Conservation (phyloP, 2,329 filamentous ascomycete genomes). For the Ceratocystis ficicola region DNA sequence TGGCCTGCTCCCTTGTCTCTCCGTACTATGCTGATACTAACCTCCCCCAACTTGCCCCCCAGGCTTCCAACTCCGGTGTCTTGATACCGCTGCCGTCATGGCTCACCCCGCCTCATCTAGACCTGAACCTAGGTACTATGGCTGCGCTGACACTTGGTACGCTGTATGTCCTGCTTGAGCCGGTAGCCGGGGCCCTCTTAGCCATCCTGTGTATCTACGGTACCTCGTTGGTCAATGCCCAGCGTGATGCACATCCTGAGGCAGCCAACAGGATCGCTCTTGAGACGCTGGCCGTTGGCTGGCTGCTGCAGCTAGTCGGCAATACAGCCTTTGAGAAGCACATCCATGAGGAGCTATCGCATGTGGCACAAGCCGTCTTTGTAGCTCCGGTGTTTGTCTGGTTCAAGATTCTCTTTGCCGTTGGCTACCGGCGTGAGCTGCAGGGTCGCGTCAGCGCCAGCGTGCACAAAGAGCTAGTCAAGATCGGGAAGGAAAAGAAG, state of each 20-base stretch:
- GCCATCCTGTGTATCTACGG: constrained; percentile 63
- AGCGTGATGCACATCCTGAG: constrained; percentile 46
- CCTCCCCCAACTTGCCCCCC: constrained; percentile 15
- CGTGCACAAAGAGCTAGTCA: constrained; percentile 64
- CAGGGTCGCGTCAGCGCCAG: constrained; percentile 66
- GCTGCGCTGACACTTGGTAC: constrained; percentile 55
- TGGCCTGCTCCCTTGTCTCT: not conserved
- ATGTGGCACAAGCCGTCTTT: constrained; percentile 81
- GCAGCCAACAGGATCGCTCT: constrained; percentile 46
- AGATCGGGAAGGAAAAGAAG: constrained; percentile 50
- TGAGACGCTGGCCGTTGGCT: constrained; percentile 58
- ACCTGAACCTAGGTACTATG: constrained; percentile 54
- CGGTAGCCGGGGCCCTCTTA: constrained; percentile 71
- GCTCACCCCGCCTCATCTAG: constrained; percentile 54
- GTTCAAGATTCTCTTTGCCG: constrained; percentile 81
- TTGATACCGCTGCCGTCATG: constrained; percentile 54
- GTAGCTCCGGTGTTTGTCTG: constrained; percentile 94
- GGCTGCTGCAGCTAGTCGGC: constrained; percentile 83
- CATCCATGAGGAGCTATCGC: constrained; percentile 48
- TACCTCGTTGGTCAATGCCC: constrained; percentile 63
- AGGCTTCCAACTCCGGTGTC: constrained; percentile 51
- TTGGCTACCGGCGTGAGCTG: constrained; percentile 82
- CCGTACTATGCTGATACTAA: not conserved
- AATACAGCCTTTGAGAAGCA: constrained; percentile 82
- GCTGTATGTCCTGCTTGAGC: constrained; percentile 85